phyloP scores from a whole-genome alignment of 345 rosid genomes.

The Eucalyptus curtisii region DNA sequence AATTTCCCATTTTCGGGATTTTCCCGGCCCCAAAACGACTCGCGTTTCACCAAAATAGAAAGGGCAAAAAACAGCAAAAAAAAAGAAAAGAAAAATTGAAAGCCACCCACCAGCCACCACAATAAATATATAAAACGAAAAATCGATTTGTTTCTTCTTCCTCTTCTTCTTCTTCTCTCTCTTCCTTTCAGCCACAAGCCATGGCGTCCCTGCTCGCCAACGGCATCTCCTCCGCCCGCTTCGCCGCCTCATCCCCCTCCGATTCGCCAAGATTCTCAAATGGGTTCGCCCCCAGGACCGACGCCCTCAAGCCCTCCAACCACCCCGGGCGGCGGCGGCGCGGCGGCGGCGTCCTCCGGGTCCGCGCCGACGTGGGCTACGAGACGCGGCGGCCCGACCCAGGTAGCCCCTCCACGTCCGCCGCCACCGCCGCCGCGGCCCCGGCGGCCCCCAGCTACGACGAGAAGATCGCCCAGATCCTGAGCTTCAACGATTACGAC shows the following conservation, averaged over 20 bases:
- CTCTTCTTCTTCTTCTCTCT: background rate
- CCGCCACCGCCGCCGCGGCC: rapidly evolving
- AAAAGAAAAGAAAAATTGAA: rapidly evolving
- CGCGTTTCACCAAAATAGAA: background rate
- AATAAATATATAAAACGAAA: background rate
- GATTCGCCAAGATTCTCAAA: background rate
- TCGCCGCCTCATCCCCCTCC: background rate
- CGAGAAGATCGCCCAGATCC: constrained; percentile 57
- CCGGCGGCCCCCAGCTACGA: constrained; percentile 7
- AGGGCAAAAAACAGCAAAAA: rapidly evolving
- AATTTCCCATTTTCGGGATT: background rate
- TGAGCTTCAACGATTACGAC: constrained; percentile 58
- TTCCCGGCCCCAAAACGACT: background rate
- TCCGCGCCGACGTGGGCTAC: background rate
- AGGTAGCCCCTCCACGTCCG: constrained; percentile 25
- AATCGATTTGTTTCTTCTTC: background rate
- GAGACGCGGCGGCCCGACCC: constrained; percentile 8
- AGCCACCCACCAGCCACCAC: background rate
- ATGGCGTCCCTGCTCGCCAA: background rate
- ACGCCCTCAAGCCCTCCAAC: constrained; percentile 4
- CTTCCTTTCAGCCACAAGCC: rapidly evolving
- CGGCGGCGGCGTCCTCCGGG: background rate
- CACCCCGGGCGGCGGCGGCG: background rate
- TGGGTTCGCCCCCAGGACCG: constrained; percentile 9
- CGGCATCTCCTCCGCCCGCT: background rate